Percentiles rank a stretch among this genome's conserved stretches.
phyloP scores from a whole-genome alignment of 2,329 filamentous ascomycete species.

The Stenocarpella maydis region DNA sequence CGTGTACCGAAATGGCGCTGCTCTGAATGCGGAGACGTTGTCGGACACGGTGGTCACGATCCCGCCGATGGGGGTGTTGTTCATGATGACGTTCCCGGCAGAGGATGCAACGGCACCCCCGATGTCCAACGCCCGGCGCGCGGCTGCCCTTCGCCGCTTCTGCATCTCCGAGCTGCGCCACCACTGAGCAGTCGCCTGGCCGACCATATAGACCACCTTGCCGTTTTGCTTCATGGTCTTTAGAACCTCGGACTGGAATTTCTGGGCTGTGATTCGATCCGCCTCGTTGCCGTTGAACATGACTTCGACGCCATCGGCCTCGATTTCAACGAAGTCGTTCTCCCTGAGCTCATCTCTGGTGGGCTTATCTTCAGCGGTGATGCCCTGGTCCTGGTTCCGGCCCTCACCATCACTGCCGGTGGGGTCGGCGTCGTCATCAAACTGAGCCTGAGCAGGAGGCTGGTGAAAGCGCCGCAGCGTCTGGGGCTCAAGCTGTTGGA shows the following conservation, averaged over 20 bases:
- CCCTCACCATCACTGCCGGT: neutral
- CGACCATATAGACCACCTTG: conserved; percentile 32
- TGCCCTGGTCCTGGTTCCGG: neutral
- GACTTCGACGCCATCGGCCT: conserved; percentile 26
- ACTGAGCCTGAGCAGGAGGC: neutral
- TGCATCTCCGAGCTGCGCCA: conserved; percentile 33
- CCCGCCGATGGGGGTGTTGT: conserved; percentile 31
- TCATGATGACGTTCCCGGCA: conserved; percentile 32
- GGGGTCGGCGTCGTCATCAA: neutral
- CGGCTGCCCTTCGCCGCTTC: conserved; percentile 30
- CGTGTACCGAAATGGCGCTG: conserved; percentile 27
- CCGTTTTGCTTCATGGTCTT: conserved; percentile 28
- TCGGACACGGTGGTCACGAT: conserved; percentile 29
- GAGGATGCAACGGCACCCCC: conserved; percentile 28
- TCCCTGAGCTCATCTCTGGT: conserved; percentile 1
- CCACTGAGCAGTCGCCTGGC: conserved; percentile 33
- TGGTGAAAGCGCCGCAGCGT: conserved; percentile 8
- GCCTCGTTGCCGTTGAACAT: conserved; percentile 33
- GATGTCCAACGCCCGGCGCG: conserved; percentile 19
- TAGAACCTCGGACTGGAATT: conserved; percentile 29
- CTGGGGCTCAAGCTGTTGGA: conserved; percentile 11
- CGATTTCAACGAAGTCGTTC: conserved; percentile 29
- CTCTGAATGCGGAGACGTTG: conserved; percentile 27
- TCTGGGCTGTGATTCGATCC: conserved; percentile 31
- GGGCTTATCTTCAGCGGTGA: neutral